A percentile compares a stretch with the other conserved stretches of the same genome.
These are phyloP conservation scores for Dothiorella sarmentorum DNA, from an alignment of 2,329 filamentous ascomycete genomes.

Conservation along the genomic window DNA sequence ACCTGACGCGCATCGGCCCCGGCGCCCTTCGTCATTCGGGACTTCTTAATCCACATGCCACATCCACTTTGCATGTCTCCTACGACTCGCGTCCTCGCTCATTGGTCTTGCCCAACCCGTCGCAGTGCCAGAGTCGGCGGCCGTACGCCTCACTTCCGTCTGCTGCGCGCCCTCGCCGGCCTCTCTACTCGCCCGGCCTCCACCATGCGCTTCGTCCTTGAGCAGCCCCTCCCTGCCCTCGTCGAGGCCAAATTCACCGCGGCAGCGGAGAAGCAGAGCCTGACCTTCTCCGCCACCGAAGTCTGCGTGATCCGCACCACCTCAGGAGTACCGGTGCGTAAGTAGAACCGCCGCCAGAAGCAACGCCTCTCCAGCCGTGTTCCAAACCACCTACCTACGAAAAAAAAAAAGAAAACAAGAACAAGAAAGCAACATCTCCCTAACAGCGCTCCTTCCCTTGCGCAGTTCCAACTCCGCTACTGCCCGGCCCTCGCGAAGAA, in stretches of 20 bases:
- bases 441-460: conserved; percentile 9
- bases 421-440: not conserved
- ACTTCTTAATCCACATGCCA: conserved; percentile 12
- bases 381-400: too few relatives aligned
- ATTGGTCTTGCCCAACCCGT: conserved; percentile 12
- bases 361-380: too few relatives aligned
- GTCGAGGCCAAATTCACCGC: conserved; percentile 37
- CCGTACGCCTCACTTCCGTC: conserved; percentile 12
- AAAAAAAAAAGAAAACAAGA: too few relatives aligned
- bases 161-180: conserved; percentile 13
- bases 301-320: conserved; percentile 37
- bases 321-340: conserved; percentile 36
- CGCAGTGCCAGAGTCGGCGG: conserved; percentile 8
- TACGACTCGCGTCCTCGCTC: conserved; percentile 15
- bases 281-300: conserved; percentile 41
- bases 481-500: conserved; percentile 67
- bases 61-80: conserved; percentile 13
- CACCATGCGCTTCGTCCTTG: conserved; percentile 30
- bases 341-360: conserved; percentile 11
- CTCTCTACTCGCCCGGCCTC: conserved; percentile 12
- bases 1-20: not conserved
- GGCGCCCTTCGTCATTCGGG: conserved; percentile 12
- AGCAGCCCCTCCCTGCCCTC: conserved; percentile 34
- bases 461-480: conserved; percentile 69
- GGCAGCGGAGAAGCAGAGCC: conserved; percentile 33